Conservation (phyloP, 148 eudicot species). For the Spergularia bocconei region DNA sequence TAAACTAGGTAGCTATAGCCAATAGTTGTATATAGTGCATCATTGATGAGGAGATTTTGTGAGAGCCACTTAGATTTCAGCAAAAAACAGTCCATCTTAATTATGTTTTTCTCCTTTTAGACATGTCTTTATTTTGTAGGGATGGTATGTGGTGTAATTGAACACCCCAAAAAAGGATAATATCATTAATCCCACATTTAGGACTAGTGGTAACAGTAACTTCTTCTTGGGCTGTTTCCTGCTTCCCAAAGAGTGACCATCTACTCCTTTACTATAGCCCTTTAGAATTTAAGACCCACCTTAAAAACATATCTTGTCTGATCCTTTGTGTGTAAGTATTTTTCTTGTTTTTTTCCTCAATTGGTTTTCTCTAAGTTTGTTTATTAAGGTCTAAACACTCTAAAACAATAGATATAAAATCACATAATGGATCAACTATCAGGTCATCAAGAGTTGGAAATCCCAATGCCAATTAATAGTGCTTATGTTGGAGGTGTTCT, state of each 20-base stretch:
- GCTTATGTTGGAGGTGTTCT: conserved; percentile 24
- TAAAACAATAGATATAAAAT: background rate
- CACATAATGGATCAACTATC: conserved; percentile 22
- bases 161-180: background rate
- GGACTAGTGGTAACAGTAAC: background rate
- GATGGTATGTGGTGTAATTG: background rate
- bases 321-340: background rate
- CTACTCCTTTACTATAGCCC: background rate
- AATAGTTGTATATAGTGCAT: background rate
- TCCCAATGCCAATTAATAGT: conserved; percentile 34
- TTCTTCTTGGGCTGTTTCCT: background rate
- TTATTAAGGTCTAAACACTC: background rate
- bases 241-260: background rate
- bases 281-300: conserved; percentile 17
- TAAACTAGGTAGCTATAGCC: background rate
- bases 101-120: background rate
- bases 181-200: background rate
- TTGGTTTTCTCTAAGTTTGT: background rate
- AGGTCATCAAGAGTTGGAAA: conserved; percentile 26
- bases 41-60: conserved; percentile 15
- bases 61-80: conserved; percentile 15
- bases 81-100: conserved; percentile 9
- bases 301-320: background rate
- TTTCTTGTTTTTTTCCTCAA: background rate
- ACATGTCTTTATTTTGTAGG: background rate